Base-by-base conservation (phyloP, 805 yeast genomes). In the Myxozyma lipomycoides region DNA sequence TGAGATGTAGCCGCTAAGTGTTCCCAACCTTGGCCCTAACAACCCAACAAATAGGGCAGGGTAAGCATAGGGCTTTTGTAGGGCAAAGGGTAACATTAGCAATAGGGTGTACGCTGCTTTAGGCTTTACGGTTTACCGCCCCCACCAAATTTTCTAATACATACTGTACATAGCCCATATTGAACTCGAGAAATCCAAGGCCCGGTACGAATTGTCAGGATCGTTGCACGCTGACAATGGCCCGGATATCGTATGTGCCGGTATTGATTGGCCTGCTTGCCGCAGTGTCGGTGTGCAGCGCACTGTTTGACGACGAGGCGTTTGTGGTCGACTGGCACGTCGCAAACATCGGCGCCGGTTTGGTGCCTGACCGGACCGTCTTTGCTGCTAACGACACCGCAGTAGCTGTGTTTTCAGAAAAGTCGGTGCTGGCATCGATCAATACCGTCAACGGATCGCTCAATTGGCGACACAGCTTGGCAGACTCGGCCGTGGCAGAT, bases 241-340 rank as follows among this genome's bases (percentile, higher is more conserved):
- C n/a, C n/a, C n/a, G 32, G 32, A 12, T 28, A 28, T 12, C 32
- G 32, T 9, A 28, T 28, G 12, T 28, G 40, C n/a, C 23, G 23
- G 9, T 37, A 9, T 37, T 21, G 32, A 6, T 35, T 35, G 15
- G 34, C 34, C 34, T 35, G 38, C 38, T 35, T 17, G 35, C 44
- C 23, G 48, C 25, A 22, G 17, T 23, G 22, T 12, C 12, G 32
- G 46, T 46, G 24, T 5, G 43, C 6, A 41, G 46, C n/a, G 70
- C 70, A 1, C 69, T 68, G 23, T 69, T 57, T 47, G 52, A 58
- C 3, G 72, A 68, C 40, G 70, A 67, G 39, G 71, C 67, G 3
- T 63, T 52, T 41, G 38, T 39, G 2, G 60, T 64, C 9, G 72
- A 69, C 55, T 67, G 71, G 70, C 64, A 58, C 12, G 23, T 42